A percentile compares a stretch with the other conserved stretches of the same genome.
Evolutionary conservation across 495 filamentous ascomycete genomes (phyloP).

Genomic region (Lichenothelia convexa): DNA sequence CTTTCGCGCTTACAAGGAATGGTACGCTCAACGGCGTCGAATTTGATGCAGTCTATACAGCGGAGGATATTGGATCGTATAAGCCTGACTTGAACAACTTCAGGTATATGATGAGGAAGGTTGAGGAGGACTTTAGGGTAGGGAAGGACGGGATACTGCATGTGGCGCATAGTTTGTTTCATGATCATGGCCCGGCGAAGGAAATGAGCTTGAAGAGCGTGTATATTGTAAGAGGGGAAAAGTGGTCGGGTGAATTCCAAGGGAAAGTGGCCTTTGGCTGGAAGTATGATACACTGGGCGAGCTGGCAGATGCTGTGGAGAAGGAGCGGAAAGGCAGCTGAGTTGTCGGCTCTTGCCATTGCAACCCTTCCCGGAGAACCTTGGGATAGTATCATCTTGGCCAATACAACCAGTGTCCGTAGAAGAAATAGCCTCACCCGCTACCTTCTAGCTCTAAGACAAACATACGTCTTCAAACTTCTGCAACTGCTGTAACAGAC

Average conservation of each 20-base stretch:
- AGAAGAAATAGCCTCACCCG: no score
- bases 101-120: constrained; percentile 37
- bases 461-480: no score
- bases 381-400: no score
- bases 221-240: constrained; percentile 49
- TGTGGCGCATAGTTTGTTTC: constrained; percentile 48
- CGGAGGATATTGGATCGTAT: constrained; percentile 56
- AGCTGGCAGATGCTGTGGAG: constrained; percentile 56
- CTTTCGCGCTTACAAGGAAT: constrained; percentile 35
- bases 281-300: constrained; percentile 46
- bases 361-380: no score
- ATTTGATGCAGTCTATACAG: constrained; percentile 57
- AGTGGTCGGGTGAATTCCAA: constrained; percentile 20
- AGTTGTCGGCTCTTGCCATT: no score
- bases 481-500: no score
- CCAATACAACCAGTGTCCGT: no score
- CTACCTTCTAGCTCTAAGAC: no score
- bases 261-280: constrained; percentile 33
- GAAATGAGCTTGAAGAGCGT: constrained; percentile 41
- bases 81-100: constrained; percentile 57
- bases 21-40: constrained; percentile 29
- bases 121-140: constrained; percentile 35
- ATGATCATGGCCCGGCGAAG: constrained; percentile 54
- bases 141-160: constrained; percentile 40
- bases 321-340: constrained; percentile 9